Percentiles rank a stretch among this genome's conserved stretches.
phyloP scores from a whole-genome alignment of 2,329 filamentous ascomycete genomes.

The Colletotrichum theobromicola region DNA sequence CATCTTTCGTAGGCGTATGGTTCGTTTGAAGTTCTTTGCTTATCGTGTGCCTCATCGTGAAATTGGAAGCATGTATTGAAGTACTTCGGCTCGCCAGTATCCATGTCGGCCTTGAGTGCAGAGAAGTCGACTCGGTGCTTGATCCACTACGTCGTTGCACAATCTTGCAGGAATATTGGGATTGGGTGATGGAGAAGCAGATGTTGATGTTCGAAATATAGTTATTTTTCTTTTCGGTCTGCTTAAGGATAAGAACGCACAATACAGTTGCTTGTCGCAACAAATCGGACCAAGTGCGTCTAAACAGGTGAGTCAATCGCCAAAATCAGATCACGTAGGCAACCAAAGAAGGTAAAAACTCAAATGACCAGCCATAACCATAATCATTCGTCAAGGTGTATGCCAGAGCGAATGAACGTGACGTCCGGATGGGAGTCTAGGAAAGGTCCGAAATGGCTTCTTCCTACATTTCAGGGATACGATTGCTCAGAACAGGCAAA shows the following conservation, averaged over 20 bases:
- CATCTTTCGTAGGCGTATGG: neutral
- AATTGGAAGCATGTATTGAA: neutral
- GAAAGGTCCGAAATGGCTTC: too few species aligned
- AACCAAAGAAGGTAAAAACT: neutral
- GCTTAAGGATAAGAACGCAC: too few species aligned
- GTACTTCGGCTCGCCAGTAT: neutral
- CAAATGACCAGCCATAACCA: neutral
- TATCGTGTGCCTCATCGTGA: neutral
- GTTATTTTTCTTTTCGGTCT: too few species aligned
- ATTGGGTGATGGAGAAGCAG: rapidly evolving
- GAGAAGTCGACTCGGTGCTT: neutral
- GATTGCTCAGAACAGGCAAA: too few species aligned
- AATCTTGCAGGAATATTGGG: neutral
- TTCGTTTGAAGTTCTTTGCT: neutral
- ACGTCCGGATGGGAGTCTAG: too few species aligned
- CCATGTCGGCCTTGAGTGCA: neutral
- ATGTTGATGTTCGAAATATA: too few species aligned
- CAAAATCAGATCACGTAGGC: too few species aligned
- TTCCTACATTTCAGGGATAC: too few species aligned
- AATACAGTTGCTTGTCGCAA: too few species aligned
- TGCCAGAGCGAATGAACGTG: too few species aligned
- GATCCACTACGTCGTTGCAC: neutral
- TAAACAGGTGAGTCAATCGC: too few species aligned
- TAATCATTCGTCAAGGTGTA: neutral
- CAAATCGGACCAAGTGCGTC: too few species aligned